phyloP scores from a whole-genome alignment of 2,329 filamentous ascomycete species.

The Verticillium dahliae region DNA sequence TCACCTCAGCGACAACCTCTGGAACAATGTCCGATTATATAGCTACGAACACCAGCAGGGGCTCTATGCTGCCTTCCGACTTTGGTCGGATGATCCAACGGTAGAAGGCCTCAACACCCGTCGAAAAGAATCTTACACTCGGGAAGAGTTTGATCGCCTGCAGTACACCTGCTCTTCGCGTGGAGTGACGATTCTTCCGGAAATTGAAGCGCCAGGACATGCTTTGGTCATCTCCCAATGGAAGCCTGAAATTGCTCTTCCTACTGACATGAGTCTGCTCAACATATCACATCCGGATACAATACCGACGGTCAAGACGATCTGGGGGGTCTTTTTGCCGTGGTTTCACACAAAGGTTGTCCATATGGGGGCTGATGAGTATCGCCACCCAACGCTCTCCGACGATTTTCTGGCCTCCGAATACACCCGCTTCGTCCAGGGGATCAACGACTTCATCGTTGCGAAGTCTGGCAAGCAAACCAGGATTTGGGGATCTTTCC shows the following conservation, averaged over 20 bases:
- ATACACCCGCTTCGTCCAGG: constrained; percentile 41
- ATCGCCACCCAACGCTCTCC: constrained; percentile 25
- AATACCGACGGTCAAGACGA: constrained; percentile 39
- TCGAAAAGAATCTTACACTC: constrained; percentile 15
- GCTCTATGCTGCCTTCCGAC: constrained; percentile 38
- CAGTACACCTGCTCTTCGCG: constrained; percentile 41
- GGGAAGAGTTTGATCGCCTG: constrained; percentile 36
- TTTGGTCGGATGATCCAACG: constrained; percentile 22
- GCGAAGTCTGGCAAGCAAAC: constrained; percentile 34
- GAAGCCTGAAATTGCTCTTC: constrained; percentile 44
- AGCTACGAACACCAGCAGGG: constrained; percentile 36
- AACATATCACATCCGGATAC: constrained; percentile 46
- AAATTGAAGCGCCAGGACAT: constrained; percentile 49
- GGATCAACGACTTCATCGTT: constrained; percentile 37
- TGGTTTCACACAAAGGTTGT: constrained; percentile 49
- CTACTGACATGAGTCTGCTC: constrained; percentile 38
- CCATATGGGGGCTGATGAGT: constrained; percentile 49
- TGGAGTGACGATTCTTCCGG: constrained; percentile 46
- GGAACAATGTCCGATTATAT: constrained; percentile 37
- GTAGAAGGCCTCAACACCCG: constrained; percentile 14
- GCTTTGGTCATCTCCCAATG: constrained; percentile 46
- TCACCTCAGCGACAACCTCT: constrained; percentile 41
- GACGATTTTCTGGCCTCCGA: constrained; percentile 32
- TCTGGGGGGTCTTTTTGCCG: constrained; percentile 45
- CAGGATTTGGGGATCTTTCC: constrained; percentile 46